These are phyloP conservation scores for Carex littledalei DNA, from an alignment of 176 grass and related monocot genomes.

Conservation along the genomic window DNA sequence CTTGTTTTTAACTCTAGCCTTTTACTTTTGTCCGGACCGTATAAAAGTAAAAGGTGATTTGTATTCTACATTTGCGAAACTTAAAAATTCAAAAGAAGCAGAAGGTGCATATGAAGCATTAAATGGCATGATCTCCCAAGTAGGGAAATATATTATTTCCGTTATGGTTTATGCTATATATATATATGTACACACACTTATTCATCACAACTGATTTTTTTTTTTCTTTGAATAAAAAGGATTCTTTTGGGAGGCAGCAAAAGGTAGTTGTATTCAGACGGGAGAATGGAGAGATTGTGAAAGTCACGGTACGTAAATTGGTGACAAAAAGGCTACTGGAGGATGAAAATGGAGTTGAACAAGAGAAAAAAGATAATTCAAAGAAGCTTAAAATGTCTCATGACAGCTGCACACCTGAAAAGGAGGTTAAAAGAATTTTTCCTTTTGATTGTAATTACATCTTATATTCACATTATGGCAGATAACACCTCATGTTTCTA, in stretches of 20 bases:
- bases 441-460: neutral
- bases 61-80: slow-evolving; percentile 65
- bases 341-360: neutral
- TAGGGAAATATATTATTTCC: neutral
- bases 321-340: neutral
- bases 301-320: slow-evolving; percentile 21
- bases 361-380: neutral
- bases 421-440: neutral
- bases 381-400: slow-evolving; percentile 4
- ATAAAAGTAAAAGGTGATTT: slow-evolving; percentile 47
- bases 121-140: slow-evolving; percentile 50
- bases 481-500: neutral
- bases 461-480: neutral
- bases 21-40: slow-evolving; percentile 33
- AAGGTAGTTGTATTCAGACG: slow-evolving; percentile 44
- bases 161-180: neutral
- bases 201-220: neutral
- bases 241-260: slow-evolving; percentile 39
- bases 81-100: slow-evolving; percentile 36
- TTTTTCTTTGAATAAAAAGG: slow-evolving; percentile 8
- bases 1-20: slow-evolving; percentile 11
- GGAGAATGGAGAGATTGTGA: slow-evolving; percentile 34
- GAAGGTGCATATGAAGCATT: slow-evolving; percentile 57
- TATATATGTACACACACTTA: neutral
- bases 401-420: neutral